Conservation (phyloP, 495 filamentous ascomycete species). For the Usnea hakonensis region DNA sequence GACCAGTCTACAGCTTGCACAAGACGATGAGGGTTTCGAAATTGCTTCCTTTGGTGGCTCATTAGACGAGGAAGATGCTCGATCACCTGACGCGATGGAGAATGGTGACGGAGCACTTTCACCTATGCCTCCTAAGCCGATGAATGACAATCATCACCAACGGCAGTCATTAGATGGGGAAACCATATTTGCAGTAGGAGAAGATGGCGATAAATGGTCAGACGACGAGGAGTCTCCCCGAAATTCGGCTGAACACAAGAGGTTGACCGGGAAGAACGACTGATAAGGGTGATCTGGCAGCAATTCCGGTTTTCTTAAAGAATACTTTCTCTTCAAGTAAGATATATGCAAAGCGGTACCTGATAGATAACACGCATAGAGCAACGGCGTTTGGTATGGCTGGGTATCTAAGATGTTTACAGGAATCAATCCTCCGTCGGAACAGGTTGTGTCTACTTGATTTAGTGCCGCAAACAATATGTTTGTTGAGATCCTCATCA, state of each 20-base stretch:
- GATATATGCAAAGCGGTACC: not conserved
- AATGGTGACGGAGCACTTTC: conserved; percentile 36
- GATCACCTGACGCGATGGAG: conserved; percentile 32
- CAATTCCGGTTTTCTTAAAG: not conserved
- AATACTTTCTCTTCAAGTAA: not conserved
- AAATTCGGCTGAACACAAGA: conserved; percentile 50
- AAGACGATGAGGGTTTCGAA: conserved; percentile 98
- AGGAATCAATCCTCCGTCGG: not conserved
- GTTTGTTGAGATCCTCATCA: not conserved
- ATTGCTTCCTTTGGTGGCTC: conserved; percentile 85
- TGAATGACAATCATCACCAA: conserved; percentile 31
- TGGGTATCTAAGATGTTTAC: not conserved
- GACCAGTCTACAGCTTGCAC: conserved; percentile 58
- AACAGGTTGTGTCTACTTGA: not conserved
- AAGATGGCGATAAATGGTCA: conserved; percentile 69
- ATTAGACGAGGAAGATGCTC: conserved; percentile 58
- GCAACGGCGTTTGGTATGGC: conserved; percentile 1
- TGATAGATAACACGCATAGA: not conserved
- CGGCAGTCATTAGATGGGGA: conserved; percentile 80
- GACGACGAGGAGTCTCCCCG: conserved; percentile 56
- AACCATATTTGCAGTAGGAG: conserved; percentile 89
- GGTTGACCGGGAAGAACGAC: conserved; percentile 50
- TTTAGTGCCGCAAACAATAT: not conserved
- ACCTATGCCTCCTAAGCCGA: conserved; percentile 46
- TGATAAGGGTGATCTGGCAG: not conserved